phyloP scores from a whole-genome alignment of 139 green algal genomes.

The Protoeuglena noctilucae region DNA sequence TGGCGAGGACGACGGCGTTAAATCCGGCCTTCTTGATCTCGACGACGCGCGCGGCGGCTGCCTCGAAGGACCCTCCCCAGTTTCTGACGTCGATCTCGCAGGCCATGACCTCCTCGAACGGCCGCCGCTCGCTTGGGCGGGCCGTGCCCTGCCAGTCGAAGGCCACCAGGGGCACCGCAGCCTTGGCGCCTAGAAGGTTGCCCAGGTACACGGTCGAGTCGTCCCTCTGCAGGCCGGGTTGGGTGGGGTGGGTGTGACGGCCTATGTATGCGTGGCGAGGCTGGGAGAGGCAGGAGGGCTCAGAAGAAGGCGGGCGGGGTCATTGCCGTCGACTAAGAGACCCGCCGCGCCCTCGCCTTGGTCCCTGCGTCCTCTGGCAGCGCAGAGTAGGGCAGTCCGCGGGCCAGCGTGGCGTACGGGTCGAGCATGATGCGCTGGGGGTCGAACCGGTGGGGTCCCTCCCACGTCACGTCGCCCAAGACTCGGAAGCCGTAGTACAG shows the following conservation, averaged over 20 bases:
- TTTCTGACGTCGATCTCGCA: neutral
- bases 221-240: too few species aligned
- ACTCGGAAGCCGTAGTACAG: neutral
- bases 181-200: neutral
- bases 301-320: too few species aligned
- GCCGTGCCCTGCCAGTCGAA: neutral
- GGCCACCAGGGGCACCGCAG: neutral
- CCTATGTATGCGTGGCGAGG: too few species aligned
- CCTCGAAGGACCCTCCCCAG: too few species aligned
- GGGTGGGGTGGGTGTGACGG: too few species aligned
- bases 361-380: neutral
- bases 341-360: neutral
- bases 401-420: neutral
- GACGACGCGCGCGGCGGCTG: too few species aligned
- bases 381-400: neutral
- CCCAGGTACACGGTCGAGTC: neutral
- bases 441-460: neutral
- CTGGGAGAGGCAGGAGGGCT: too few species aligned
- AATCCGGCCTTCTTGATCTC: too few species aligned
- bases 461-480: neutral
- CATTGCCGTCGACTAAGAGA: too few species aligned
- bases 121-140: neutral
- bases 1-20: neutral
- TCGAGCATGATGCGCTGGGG: neutral
- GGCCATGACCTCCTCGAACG: neutral